Evolutionary conservation across 2,329 filamentous ascomycete species (phyloP).

Genomic region (Xylaria sp.): DNA sequence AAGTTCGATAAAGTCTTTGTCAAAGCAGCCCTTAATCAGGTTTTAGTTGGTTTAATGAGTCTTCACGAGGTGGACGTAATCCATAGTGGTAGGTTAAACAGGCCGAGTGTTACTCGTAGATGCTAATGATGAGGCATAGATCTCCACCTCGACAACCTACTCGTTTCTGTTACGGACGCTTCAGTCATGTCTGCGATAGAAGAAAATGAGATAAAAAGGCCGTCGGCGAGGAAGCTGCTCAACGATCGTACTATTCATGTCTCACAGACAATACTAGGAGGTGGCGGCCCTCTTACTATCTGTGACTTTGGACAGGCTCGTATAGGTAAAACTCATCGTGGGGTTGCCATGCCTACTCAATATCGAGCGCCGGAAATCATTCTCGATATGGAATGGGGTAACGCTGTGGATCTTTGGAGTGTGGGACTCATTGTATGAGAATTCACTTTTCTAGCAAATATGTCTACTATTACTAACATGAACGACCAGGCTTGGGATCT

Average conservation of each 20-base stretch:
- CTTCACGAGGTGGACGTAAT: constrained; percentile 21
- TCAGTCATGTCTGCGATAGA: constrained; percentile 17
- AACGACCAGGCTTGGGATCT: constrained; percentile 21
- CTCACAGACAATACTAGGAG: constrained; percentile 19
- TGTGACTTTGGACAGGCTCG: constrained; percentile 22
- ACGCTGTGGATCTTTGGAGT: constrained; percentile 26
- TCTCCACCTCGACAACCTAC: constrained; percentile 23
- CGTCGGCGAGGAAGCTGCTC: constrained; percentile 20
- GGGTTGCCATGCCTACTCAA: constrained; percentile 16
- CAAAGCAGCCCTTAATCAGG: constrained; percentile 13
- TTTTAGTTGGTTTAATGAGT: constrained; percentile 14
- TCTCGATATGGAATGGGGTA: constrained; percentile 29
- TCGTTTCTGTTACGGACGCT: constrained; percentile 8
- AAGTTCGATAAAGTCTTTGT: constrained; percentile 17
- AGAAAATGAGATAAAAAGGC: constrained; percentile 18
- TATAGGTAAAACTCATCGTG: constrained; percentile 22
- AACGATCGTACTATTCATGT: constrained; percentile 18
- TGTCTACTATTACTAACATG: constrained; percentile 5
- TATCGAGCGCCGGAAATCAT: constrained; percentile 30
- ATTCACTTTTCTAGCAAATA: background rate
- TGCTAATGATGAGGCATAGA: constrained; percentile 9
- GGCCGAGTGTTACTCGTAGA: background rate
- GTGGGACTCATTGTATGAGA: constrained; percentile 21
- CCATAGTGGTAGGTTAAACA: constrained; percentile 23
- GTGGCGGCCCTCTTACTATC: constrained; percentile 19